Base-by-base conservation (phyloP, 1,284 basidiomycete species). In the Apiotrichum montevideense region DNA sequence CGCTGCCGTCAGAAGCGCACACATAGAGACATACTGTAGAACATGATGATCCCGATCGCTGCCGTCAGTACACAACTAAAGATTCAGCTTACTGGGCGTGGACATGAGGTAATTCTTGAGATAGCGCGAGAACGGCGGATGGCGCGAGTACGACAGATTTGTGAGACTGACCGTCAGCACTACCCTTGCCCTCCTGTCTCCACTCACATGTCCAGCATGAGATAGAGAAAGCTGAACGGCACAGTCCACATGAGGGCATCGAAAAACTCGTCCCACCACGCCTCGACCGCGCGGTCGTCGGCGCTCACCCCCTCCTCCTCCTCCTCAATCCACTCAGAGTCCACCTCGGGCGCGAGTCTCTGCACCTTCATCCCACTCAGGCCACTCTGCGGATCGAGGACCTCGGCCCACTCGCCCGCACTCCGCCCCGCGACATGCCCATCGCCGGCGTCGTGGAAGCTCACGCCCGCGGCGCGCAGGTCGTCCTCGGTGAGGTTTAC, bases 131-230 rank as follows among this genome's bases (percentile, higher is more conserved):
- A 41, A 45, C 8, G 37, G 15, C n/a, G 58, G 58, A 21, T 54
- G 54, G 15, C 46, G 41, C 29, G 51, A 34, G 35, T 63, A 63
- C 41, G 58, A 56, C 29, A 60, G 48, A 35, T 63, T 60, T 7
- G 56, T 60, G 41, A 63, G 46, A 41, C 61, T 63, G 52, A 14
- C 11, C 8, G 46, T 57, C 32, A 55, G 49, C 13, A 39, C 37
- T 8, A 39, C 37, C 13, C 37, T 39, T 39, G 37, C 37, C n/a
- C 43, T 21, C 6, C 10, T 29, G 14, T 39, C 41, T 42, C 6
- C 15, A 67, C 73, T 65, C 48, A 75, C 68, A 77, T 70, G 54
- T 76, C 71, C 13, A 77, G 63, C 52, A 77, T 56, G 35, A 77
- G 59, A 51, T 68, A 77, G 13, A 77, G 62, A 42, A 72, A 72